A percentile compares a stretch with the other conserved stretches of the same genome.
Evolutionary conservation across 805 yeast genomes (phyloP).

Genomic region (Saturnispora galanensis): DNA sequence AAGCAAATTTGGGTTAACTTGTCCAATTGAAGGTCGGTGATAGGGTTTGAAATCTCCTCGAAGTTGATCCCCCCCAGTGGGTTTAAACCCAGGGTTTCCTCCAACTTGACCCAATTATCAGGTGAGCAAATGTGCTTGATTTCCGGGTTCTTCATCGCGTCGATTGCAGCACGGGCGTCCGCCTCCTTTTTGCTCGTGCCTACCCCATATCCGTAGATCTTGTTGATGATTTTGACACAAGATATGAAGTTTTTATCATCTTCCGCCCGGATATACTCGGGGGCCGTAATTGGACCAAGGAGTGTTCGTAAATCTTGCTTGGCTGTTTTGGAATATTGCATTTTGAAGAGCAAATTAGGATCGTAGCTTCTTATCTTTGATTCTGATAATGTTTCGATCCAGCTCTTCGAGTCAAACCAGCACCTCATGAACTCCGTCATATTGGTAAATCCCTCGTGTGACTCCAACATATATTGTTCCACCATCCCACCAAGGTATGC

Average conservation of each 20-base stretch:
- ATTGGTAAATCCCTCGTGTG: constrained; percentile 41
- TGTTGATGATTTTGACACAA: constrained; percentile 54
- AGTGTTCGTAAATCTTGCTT: constrained; percentile 59
- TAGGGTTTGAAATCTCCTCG: constrained; percentile 3
- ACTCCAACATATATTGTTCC: constrained; percentile 31
- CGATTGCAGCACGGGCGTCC: constrained; percentile 74
- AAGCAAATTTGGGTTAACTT: constrained; percentile 8
- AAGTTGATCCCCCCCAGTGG: constrained; percentile 12
- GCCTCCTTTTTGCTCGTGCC: constrained; percentile 69
- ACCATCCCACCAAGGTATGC: constrained; percentile 86
- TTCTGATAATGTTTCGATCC: constrained; percentile 46
- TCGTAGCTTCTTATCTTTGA: constrained; percentile 17
- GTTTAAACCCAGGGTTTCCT: constrained; percentile 9
- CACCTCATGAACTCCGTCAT: constrained; percentile 26
- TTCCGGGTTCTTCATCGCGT: constrained; percentile 31
- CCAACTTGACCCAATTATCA: constrained; percentile 11
- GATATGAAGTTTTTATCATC: constrained; percentile 21
- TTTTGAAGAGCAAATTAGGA: constrained; percentile 10
- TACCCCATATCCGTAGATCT: constrained; percentile 58
- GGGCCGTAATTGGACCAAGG: constrained; percentile 38
- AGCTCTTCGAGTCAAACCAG: constrained; percentile 38
- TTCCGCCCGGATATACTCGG: constrained; percentile 36
- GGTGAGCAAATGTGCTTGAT: constrained; percentile 9
- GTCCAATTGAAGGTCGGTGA: constrained; percentile 3
- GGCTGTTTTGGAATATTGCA: constrained; percentile 13